phyloP scores from a whole-genome alignment of 2,329 filamentous ascomycete genomes.

The Ophiostoma pallidulum region DNA sequence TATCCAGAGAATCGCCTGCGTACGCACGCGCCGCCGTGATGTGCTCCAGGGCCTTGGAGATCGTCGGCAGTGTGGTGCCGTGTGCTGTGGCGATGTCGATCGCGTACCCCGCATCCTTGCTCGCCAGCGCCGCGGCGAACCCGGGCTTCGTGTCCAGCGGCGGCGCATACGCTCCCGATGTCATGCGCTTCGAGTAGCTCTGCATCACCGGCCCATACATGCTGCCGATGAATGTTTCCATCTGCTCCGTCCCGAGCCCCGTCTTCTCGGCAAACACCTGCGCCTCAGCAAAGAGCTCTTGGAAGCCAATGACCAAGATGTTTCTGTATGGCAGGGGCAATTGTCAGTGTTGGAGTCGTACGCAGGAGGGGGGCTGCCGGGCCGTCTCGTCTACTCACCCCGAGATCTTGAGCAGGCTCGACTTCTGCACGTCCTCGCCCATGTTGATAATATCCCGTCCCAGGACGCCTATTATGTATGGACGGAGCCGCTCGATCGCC shows the following conservation, averaged over 20 bases:
- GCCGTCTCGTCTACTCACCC: no score
- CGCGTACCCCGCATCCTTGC: constrained; percentile 7
- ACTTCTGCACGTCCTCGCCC: constrained; percentile 6
- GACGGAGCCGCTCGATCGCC: neutral
- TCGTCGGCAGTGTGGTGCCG: constrained; percentile 3
- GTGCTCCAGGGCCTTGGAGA: neutral
- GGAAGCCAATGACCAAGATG: constrained; percentile 2
- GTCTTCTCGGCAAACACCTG: constrained; percentile 11
- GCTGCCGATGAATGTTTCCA: constrained; percentile 1
- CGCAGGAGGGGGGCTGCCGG: no score
- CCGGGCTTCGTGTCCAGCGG: constrained; percentile 1
- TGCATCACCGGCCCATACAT: constrained; percentile 6
- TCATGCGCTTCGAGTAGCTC: constrained; percentile 11
- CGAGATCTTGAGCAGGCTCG: constrained; percentile 9
- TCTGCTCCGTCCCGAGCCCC: neutral
- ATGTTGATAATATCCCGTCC: constrained; percentile 4
- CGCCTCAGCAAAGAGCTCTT: constrained; percentile 3
- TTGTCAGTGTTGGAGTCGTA: no score
- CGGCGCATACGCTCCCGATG: neutral
- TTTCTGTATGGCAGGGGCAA: no score
- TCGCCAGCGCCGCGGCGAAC: constrained; percentile 4
- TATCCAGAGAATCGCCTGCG: constrained; percentile 1
- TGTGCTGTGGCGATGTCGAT: neutral
- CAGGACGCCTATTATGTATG: constrained; percentile 6
- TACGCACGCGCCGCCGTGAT: neutral